Base-by-base conservation (phyloP, 2,329 filamentous ascomycete genomes). In the Capronia americana region DNA sequence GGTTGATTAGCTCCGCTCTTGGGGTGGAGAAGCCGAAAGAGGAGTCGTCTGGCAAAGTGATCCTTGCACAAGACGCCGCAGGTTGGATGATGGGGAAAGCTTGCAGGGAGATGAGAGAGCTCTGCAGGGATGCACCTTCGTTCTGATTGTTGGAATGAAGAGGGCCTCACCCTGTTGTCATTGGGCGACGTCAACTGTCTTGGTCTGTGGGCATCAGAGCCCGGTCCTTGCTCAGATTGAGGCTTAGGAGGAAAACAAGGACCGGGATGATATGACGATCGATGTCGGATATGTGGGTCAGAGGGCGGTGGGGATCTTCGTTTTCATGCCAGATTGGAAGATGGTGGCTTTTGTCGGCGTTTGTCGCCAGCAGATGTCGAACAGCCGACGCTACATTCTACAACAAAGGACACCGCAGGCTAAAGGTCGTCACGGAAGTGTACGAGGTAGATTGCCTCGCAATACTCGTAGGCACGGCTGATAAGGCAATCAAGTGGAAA, bases 321-420 rank as follows among this genome's bases (percentile, higher is more conserved):
- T 34, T 41, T 61, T 63, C 48, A 68, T 64, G 66, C 66, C 63
- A 68, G 66, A 68, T 68, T 63, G 44, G 61, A 67, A 63, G 66
- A 65, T 68, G 62, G 61, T 59, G 60, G 66, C 64, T 54, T 57
- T 26, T 53, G 38, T 32, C 24, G 30, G 53, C 20, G 51, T 54
- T 7, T 26, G 32, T 38, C 46, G 55, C 28, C 32, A 34, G 46
- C 32, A 50, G 5, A 26, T 17, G 38, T 44, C 20, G 14, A 44
- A 44, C 5, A 1, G 14, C 20, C 38, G 38, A n/a, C 17, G 5
- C 38, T n/a, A 44, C 2, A n/a, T 6, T 1, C 38, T n/a, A 44
- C 2, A n/a, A 44, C 17, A n/a, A 8, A n/a, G 38, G 17, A 34
- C 32, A 34, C 10, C 10, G 32, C 12, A 11, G 10, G 32, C 32